Evolutionary conservation across 129 eudicot genomes (phyloP).

Genomic region (Escallonia herrerae): DNA sequence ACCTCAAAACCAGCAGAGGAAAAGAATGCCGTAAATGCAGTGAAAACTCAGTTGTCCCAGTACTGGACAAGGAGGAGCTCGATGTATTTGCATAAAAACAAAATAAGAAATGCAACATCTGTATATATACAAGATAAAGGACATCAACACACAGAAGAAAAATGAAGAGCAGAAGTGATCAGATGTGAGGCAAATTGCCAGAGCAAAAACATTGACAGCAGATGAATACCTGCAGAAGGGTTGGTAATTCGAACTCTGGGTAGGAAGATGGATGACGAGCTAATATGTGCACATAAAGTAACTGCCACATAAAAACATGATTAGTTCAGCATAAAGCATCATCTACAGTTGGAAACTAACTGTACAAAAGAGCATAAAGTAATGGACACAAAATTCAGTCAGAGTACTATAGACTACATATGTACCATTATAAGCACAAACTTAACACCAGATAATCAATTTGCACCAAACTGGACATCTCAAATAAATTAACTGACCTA

Average conservation of each 20-base stretch:
- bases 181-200: background rate
- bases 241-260: constrained; percentile 91
- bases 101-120: background rate
- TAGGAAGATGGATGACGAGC: constrained; percentile 88
- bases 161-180: background rate
- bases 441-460: background rate
- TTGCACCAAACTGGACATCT: background rate
- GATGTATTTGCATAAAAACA: background rate
- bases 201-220: background rate
- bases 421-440: background rate
- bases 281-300: constrained; percentile 81
- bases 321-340: constrained; percentile 12
- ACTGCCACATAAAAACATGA: constrained; percentile 50
- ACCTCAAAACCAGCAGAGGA: background rate
- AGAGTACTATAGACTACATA: background rate
- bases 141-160: background rate
- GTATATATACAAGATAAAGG: background rate
- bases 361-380: too few relatives aligned
- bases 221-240: constrained; percentile 71
- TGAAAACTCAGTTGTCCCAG: too few relatives aligned
- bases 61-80: background rate
- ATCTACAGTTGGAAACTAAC: background rate
- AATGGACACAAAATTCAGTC: too few relatives aligned
- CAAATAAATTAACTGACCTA: background rate
- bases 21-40: too few relatives aligned